Evolutionary conservation across 2,329 filamentous ascomycete genomes (phyloP).

Genomic region (Paecilomyces fulvus): DNA sequence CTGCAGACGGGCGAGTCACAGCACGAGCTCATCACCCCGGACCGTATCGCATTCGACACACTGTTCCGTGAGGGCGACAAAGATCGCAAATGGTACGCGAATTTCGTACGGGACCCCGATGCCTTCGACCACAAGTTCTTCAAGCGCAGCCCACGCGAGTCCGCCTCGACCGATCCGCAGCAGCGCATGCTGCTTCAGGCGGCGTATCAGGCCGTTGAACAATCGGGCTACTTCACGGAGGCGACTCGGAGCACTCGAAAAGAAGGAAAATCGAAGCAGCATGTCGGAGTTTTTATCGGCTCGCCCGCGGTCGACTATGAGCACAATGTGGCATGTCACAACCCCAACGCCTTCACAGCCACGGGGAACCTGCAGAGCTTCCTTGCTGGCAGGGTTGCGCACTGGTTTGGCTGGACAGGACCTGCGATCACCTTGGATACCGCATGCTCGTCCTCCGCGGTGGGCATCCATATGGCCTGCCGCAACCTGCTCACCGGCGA

Average conservation of each 20-base stretch:
- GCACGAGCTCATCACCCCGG: constrained; percentile 7
- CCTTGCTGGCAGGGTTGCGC: constrained; percentile 26
- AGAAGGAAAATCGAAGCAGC: not conserved
- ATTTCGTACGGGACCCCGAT: constrained; percentile 7
- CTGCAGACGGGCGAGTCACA: constrained; percentile 12
- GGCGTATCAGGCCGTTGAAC: constrained; percentile 22
- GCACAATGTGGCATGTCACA: constrained; percentile 17
- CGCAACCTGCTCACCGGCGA: constrained; percentile 12
- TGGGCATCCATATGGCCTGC: constrained; percentile 24
- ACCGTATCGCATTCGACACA: constrained; percentile 9
- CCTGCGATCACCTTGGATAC: constrained; percentile 36
- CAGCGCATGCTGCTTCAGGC: constrained; percentile 17
- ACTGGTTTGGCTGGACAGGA: constrained; percentile 38
- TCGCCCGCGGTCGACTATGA: constrained; percentile 18
- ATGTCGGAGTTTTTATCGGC: constrained; percentile 23
- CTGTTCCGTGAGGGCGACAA: constrained; percentile 5
- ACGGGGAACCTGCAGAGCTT: constrained; percentile 12
- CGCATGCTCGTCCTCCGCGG: constrained; percentile 34
- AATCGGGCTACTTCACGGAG: constrained; percentile 14
- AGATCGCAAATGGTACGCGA: constrained; percentile 9
- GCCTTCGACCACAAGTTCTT: constrained; percentile 21
- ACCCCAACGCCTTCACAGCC: constrained; percentile 20
- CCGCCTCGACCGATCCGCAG: constrained; percentile 18
- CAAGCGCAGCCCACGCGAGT: constrained; percentile 13
- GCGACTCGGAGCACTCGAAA: not conserved